phyloP scores from a whole-genome alignment of 441 rosid species.

The Bocquillonia castaneifolia region DNA sequence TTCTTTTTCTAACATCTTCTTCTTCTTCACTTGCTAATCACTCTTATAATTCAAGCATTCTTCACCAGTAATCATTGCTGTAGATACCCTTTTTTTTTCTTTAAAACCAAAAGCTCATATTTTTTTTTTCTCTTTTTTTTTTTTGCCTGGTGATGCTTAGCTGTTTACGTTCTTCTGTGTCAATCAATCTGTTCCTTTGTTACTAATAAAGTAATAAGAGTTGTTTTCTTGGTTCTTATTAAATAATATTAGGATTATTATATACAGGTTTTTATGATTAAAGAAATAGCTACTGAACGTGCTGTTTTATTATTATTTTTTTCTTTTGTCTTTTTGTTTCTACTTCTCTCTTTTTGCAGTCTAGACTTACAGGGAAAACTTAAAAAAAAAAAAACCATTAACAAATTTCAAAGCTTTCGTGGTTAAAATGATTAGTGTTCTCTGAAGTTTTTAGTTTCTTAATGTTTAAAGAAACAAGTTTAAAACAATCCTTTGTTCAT shows the following conservation, averaged over 20 bases:
- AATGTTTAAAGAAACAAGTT: constrained; percentile 2
- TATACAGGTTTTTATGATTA: not conserved
- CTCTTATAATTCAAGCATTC: too few relatives aligned
- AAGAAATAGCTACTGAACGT: constrained; percentile 36
- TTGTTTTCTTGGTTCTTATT: constrained; percentile 18
- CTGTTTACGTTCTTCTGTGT: constrained; percentile 24
- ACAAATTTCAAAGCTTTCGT: constrained; percentile 45
- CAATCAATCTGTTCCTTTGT: constrained; percentile 26
- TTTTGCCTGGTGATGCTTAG: constrained; percentile 42
- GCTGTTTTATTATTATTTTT: constrained; percentile 33
- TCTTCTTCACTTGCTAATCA: not conserved
- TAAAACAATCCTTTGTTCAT: too few relatives aligned
- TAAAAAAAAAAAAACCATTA: not conserved
- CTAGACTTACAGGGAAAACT: too few relatives aligned
- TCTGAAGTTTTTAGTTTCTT: constrained; percentile 14
- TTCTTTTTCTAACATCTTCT: too few relatives aligned
- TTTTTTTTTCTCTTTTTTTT: not conserved
- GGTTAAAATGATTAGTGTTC: constrained; percentile 45
- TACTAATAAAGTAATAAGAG: not conserved
- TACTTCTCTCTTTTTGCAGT: constrained; percentile 22
- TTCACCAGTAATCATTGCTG: not conserved
- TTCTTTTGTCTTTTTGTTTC: constrained; percentile 18
- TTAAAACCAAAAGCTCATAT: not conserved
- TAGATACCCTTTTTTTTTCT: not conserved
- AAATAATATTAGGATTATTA: too few relatives aligned